phyloP scores from a whole-genome alignment of 176 grass and related monocot species.

The Musa schizocarpa region DNA sequence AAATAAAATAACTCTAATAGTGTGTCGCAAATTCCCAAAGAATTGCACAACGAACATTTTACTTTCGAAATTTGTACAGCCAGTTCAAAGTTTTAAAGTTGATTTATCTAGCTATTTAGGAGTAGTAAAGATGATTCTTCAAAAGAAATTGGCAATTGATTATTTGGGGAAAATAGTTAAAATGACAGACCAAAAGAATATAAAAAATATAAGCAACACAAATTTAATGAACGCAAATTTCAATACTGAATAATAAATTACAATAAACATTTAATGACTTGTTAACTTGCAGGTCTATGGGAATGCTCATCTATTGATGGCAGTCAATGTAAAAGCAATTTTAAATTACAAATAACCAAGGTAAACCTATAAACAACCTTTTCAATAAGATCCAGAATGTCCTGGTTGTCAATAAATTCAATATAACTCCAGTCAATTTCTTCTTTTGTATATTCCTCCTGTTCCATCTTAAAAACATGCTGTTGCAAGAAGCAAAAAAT shows the following conservation, averaged over 20 bases:
- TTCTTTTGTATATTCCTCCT: conserved; percentile 99
- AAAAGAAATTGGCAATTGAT: not conserved
- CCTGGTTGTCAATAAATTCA: conserved; percentile 94
- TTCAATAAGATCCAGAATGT: conserved; percentile 95
- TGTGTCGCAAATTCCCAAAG: no score
- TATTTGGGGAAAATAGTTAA: not conserved
- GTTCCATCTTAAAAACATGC: conserved; percentile 99
- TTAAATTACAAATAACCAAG: not conserved
- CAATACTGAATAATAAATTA: not conserved
- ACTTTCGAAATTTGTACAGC: no score
- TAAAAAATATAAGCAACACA: no score
- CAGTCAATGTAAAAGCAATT: not conserved
- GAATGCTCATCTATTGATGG: not conserved
- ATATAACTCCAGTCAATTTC: conserved; percentile 99
- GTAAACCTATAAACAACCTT: conserved; percentile 45
- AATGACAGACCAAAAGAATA: no score
- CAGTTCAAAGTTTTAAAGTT: no score
- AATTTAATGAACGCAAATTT: no score
- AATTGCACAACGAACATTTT: no score
- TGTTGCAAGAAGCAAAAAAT: conserved; percentile 29
- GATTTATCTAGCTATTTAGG: not conserved
- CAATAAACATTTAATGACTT: not conserved
- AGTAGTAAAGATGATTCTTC: no score
- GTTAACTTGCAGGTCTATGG: not conserved
- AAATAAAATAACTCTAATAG: no score